A percentile compares a stretch with the other conserved stretches of the same genome.
These are phyloP conservation scores for Lyophyllum semitale DNA, from an alignment of 768 basidiomycete genomes.

Conservation along the genomic window DNA sequence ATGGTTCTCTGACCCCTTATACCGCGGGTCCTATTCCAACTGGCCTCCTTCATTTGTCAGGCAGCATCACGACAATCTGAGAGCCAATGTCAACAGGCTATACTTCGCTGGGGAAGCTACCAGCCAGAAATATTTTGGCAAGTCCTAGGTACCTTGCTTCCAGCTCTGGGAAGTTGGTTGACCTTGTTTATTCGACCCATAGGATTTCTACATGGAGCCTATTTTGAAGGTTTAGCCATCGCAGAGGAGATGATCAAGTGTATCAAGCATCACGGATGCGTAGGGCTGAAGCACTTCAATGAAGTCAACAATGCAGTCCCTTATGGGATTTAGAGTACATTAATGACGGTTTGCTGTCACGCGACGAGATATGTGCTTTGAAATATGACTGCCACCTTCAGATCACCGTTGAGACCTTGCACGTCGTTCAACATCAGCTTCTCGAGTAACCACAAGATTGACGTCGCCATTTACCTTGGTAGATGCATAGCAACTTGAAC, in stretches of 20 bases:
- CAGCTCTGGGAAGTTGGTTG: background rate
- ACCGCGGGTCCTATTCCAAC: conserved; percentile 66
- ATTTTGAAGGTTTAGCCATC: conserved; percentile 50
- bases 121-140: conserved; percentile 59
- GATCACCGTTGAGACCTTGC: too few species aligned
- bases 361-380: too few species aligned
- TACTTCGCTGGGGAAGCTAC: conserved; percentile 71
- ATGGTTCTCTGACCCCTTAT: conserved; percentile 56
- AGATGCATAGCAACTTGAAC: too few species aligned
- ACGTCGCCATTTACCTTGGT: too few species aligned
- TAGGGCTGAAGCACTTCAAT: conserved; percentile 23
- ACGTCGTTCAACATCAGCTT: too few species aligned
- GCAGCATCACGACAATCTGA: conserved; percentile 55
- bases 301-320: conserved; percentile 26
- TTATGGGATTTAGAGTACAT: conserved; percentile 23
- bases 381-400: too few species aligned
- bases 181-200: background rate
- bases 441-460: too few species aligned
- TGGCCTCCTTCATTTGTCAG: conserved; percentile 66
- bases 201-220: conserved; percentile 64
- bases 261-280: conserved; percentile 28
- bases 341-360: too few species aligned
- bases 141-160: conserved; percentile 11
- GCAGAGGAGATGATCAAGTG: conserved; percentile 44
- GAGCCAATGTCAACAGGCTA: conserved; percentile 52